Evolutionary conservation across 768 basidiomycete species (phyloP).

Genomic region (Xerocomellus intermedius): DNA sequence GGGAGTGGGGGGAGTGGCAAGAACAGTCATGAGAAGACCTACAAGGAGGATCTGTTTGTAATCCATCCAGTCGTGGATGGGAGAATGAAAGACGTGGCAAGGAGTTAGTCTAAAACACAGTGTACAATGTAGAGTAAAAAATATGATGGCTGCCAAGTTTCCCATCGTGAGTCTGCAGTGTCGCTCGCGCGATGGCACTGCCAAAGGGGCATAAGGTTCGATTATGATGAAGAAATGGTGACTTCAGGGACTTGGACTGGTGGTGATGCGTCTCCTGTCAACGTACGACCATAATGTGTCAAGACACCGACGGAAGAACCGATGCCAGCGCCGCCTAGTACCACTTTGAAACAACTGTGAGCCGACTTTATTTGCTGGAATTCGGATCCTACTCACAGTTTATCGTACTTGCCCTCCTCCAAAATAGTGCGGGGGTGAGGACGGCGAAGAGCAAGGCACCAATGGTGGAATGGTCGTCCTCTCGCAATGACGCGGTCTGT

Average conservation of each 20-base stretch:
- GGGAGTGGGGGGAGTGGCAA: slow-evolving; percentile 27
- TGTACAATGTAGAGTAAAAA: slow-evolving; percentile 14
- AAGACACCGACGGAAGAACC: slow-evolving; percentile 61
- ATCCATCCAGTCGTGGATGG: slow-evolving; percentile 68
- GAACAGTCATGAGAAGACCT: slow-evolving; percentile 12
- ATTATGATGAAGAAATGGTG: slow-evolving; percentile 14
- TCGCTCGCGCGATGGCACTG: background rate
- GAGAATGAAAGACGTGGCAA: slow-evolving; percentile 55
- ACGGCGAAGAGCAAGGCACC: slow-evolving; percentile 64
- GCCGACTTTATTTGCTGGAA: background rate
- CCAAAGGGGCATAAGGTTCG: background rate
- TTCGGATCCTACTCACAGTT: slow-evolving; percentile 47
- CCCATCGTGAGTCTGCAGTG: background rate
- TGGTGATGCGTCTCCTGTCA: slow-evolving; percentile 55
- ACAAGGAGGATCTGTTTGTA: slow-evolving; percentile 50
- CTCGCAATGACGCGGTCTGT: slow-evolving; percentile 57
- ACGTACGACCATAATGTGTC: slow-evolving; percentile 50
- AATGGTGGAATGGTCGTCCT: slow-evolving; percentile 75
- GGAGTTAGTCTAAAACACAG: slow-evolving; percentile 14
- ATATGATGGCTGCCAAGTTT: background rate
- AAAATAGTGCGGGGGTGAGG: slow-evolving; percentile 67
- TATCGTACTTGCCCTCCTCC: slow-evolving; percentile 62
- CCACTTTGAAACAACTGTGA: slow-evolving; percentile 42
- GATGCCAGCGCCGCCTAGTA: slow-evolving; percentile 69
- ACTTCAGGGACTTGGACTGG: slow-evolving; percentile 37